phyloP scores from a whole-genome alignment of 139 green algal genomes.

The Tetradesmus obliquus region DNA sequence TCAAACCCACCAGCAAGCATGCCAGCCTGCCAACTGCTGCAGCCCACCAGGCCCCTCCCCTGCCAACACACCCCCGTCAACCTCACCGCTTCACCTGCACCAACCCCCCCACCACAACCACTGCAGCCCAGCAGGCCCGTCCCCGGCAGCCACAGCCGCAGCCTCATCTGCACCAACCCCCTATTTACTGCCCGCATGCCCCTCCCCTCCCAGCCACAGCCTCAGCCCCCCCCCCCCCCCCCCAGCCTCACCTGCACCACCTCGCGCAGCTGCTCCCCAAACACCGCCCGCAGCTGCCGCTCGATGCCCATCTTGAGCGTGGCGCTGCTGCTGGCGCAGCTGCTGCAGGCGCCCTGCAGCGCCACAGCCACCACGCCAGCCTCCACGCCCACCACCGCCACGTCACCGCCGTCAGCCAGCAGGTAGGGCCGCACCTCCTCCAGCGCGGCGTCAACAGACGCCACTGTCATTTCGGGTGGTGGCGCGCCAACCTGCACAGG shows the following conservation, averaged over 20 bases:
- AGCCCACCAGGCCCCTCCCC: too few species aligned
- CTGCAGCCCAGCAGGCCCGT: too few species aligned
- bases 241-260: slow-evolving; percentile 49
- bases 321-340: slow-evolving; percentile 81
- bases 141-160: too few species aligned
- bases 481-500: background rate
- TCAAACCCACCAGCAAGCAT: too few species aligned
- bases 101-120: too few species aligned
- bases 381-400: slow-evolving; percentile 87
- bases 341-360: slow-evolving; percentile 78
- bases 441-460: slow-evolving; percentile 73
- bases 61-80: too few species aligned
- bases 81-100: too few species aligned
- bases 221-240: too few species aligned
- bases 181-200: too few species aligned
- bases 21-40: too few species aligned
- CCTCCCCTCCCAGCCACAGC: too few species aligned
- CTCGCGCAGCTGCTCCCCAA: slow-evolving; percentile 64
- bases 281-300: slow-evolving; percentile 61
- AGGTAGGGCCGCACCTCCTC: slow-evolving; percentile 95
- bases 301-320: slow-evolving; percentile 98
- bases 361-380: slow-evolving; percentile 80
- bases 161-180: too few species aligned
- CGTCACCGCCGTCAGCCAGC: slow-evolving; percentile 94
- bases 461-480: slow-evolving; percentile 52